Evolutionary conservation across 768 basidiomycete species (phyloP), one percentile per base, ranked within the genome.

Genomic region (Tricholoma bakamatsutake): DNA sequence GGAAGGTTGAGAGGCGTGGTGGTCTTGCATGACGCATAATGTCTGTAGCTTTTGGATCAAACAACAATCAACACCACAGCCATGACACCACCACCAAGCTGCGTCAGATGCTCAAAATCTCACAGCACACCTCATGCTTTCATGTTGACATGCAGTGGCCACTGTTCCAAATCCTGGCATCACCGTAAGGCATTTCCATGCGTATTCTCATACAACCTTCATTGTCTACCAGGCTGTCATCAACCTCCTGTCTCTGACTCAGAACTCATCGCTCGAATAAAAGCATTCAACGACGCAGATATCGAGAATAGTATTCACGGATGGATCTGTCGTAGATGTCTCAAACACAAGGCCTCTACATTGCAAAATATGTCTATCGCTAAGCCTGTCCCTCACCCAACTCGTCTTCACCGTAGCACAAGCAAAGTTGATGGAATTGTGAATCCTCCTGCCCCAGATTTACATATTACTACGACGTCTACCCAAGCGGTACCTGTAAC

Each of bases 81-180:
- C 35, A 37, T 21, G 18, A 4, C 10, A n/a, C 27, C 6, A 27
- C 46, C 21, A 5, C 34, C 47, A 37, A 15, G 12, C 6, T 62
- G 61, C 53, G 54, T 49, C 10, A 59, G 61, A 28, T 76, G 75
- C 58, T 50, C 55, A 7, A 55, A 57, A 47, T 46, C 63, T 0
- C 47, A 59, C 39, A 66, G 62, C n/a, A 58, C 52, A 15, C 65
- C 67, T 3, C 56, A 55, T 24, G 69, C 67, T 7, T 72, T 75
- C 52, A 62, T 76, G 6, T 62, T 77, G 30, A 60, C 61, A 7
- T 77, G 76, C 54, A 31, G 52, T 15, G 46, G 46, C 13, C 30
- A 37, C 42, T 76, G 76, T 50, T n/a, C 52, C 1, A 50, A 52
- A 1, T 59, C 57, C 18, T 76, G 69, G 66, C 76, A 77, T 53